A percentile compares a stretch with the other conserved stretches of the same genome.
Conservation (phyloP, 805 yeast species). For the Saturnispora mendoncae region DNA sequence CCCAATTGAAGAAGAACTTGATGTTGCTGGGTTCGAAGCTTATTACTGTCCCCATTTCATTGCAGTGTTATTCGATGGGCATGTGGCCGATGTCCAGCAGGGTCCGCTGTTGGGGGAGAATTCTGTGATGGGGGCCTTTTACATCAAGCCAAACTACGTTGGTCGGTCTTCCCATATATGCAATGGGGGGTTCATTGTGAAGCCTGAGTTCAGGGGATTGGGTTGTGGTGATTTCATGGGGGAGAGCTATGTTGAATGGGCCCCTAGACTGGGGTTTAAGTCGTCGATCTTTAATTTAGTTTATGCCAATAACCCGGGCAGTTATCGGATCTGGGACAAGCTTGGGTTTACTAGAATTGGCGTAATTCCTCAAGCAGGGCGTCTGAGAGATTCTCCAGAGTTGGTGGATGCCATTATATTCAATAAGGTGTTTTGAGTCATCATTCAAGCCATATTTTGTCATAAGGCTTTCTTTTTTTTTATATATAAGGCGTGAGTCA, state of each 20-base stretch:
- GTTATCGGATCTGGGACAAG: conserved; percentile 70
- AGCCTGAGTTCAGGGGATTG: conserved; percentile 47
- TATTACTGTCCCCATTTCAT: conserved; percentile 65
- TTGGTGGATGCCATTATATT: conserved; percentile 66
- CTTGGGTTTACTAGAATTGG: conserved; percentile 81
- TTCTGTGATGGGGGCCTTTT: conserved; percentile 60
- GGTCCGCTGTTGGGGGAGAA: conserved; percentile 26
- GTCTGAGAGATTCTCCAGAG: conserved; percentile 53
- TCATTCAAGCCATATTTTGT: not conserved
- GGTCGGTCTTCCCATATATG: conserved; percentile 84
- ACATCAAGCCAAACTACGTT: conserved; percentile 76
- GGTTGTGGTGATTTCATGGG: conserved; percentile 64
- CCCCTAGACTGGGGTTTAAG: conserved; percentile 68
- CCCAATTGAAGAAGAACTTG: conserved; percentile 41
- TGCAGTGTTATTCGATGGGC: conserved; percentile 49
- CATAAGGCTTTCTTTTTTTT: not conserved
- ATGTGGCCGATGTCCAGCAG: conserved; percentile 15
- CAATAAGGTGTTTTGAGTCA: conserved; percentile 44
- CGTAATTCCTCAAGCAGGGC: conserved; percentile 61
- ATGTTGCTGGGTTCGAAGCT: conserved; percentile 42
- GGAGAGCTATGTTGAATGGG: conserved; percentile 54
- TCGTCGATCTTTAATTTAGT: conserved; percentile 86
- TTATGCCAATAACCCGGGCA: conserved; percentile 70
- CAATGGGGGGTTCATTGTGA: conserved; percentile 80
- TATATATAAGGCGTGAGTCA: too few species aligned